A percentile compares a stretch with the other conserved stretches of the same genome.
Evolutionary conservation across 164 flowering plant species (phyloP).

Genomic region (Vitis riparia): DNA sequence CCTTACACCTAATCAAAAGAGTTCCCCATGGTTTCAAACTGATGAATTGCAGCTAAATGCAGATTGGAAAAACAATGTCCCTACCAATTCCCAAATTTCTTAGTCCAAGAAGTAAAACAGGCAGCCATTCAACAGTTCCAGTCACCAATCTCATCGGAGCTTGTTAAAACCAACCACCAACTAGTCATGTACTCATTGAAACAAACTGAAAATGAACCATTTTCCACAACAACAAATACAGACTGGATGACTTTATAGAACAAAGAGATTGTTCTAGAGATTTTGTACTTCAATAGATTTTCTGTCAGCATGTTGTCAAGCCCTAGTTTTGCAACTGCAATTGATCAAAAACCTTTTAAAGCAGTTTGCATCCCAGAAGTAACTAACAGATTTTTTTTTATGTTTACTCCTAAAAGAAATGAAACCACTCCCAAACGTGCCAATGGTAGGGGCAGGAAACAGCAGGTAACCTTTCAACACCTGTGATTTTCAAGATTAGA

Average conservation of each 20-base stretch:
- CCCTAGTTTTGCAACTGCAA: background rate
- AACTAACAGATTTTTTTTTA: too few relatives aligned
- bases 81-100: background rate
- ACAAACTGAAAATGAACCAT: background rate
- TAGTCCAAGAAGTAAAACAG: background rate
- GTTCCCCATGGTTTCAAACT: background rate
- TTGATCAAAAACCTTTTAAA: background rate
- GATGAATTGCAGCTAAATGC: background rate
- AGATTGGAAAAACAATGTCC: background rate
- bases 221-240: background rate
- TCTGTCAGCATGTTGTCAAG: background rate
- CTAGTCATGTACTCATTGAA: too few relatives aligned
- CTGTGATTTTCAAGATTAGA: too few relatives aligned
- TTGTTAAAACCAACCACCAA: too few relatives aligned
- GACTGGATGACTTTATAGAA: background rate
- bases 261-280: background rate
- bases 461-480: too few relatives aligned
- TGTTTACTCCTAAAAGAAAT: background rate
- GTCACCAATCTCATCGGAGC: background rate
- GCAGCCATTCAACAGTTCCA: background rate
- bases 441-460: background rate
- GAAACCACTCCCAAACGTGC: background rate
- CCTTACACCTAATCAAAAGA: background rate
- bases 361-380: too few relatives aligned
- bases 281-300: background rate